These are phyloP conservation scores for Clarireedia paspali DNA, from an alignment of 2,329 filamentous ascomycete species.

Conservation along the genomic window DNA sequence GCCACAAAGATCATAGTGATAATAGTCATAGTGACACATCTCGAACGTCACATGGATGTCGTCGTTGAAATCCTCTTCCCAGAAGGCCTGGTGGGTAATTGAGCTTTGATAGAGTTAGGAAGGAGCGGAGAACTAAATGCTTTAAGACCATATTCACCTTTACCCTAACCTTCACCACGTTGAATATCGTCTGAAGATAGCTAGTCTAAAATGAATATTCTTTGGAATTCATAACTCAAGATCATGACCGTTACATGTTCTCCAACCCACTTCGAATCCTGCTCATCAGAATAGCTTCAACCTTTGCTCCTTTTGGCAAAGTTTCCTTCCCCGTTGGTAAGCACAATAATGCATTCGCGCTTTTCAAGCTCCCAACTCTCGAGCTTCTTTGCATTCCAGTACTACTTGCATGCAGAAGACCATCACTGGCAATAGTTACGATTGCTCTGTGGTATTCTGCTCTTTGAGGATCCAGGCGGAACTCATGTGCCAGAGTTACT, in stretches of 20 bases:
- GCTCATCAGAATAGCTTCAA: slow-evolving; percentile 76
- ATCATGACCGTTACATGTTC: slow-evolving; percentile 4
- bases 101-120: background rate
- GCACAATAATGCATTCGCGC: slow-evolving; percentile 80
- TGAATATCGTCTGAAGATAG: background rate
- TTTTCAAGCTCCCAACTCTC: slow-evolving; percentile 77
- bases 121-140: background rate
- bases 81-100: background rate
- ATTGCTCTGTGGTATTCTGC: slow-evolving; percentile 88
- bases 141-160: background rate
- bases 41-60: background rate
- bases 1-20: slow-evolving; percentile 3
- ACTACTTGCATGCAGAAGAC: slow-evolving; percentile 63
- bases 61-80: background rate
- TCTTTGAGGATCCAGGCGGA: slow-evolving; percentile 65
- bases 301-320: slow-evolving; percentile 60
- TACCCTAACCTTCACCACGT: background rate
- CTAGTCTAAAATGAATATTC: too few relatives aligned
- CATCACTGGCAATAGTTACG: slow-evolving; percentile 58
- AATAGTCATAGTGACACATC: slow-evolving; percentile 14
- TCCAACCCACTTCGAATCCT: slow-evolving; percentile 20
- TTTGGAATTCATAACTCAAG: too few relatives aligned
- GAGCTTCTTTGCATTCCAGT: slow-evolving; percentile 90
- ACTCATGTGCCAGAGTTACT: slow-evolving; percentile 64
- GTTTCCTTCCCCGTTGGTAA: slow-evolving; percentile 58